Evolutionary conservation across 768 basidiomycete species (phyloP).

Genomic region (Trametes cingulata): DNA sequence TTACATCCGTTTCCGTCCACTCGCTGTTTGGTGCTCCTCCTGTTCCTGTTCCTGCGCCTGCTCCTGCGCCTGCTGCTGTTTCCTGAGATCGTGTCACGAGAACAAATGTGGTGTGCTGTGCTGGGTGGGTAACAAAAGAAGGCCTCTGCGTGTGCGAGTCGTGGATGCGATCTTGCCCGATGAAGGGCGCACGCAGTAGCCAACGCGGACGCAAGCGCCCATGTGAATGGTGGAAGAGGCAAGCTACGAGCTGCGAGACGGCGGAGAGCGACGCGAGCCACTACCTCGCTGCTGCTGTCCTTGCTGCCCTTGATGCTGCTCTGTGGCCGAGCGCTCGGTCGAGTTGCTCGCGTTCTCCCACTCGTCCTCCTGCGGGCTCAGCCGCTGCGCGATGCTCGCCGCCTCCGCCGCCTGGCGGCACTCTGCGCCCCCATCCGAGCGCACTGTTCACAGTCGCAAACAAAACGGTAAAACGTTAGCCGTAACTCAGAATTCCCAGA

Average conservation of each 20-base stretch:
- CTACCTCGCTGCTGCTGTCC: no score
- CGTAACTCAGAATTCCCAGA: conserved; percentile 16
- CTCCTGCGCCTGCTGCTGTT: neutral
- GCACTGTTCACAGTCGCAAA: conserved; percentile 50
- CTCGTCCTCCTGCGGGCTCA: conserved; percentile 31
- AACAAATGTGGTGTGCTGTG: neutral
- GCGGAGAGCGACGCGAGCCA: conserved; percentile 19
- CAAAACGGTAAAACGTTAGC: conserved; percentile 24
- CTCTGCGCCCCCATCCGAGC: conserved; percentile 83
- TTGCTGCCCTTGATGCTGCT: neutral
- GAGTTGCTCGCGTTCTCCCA: conserved; percentile 30
- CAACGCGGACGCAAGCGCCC: no score
- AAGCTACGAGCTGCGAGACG: conserved; percentile 12
- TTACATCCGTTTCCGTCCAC: neutral
- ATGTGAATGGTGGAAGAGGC: no score
- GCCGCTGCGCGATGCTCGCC: conserved; percentile 27
- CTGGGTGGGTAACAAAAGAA: neutral
- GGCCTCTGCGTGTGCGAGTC: no score
- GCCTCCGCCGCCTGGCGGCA: conserved; percentile 48
- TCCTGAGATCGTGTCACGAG: neutral
- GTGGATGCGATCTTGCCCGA: no score
- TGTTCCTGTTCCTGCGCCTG: no score
- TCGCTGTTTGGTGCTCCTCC: neutral
- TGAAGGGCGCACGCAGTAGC: no score
- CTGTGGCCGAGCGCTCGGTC: conserved; percentile 22